Percentiles rank a stretch among this genome's conserved stretches.
Conservation (phyloP, 2,329 filamentous ascomycete species). For the Sporothrix mexicana region DNA sequence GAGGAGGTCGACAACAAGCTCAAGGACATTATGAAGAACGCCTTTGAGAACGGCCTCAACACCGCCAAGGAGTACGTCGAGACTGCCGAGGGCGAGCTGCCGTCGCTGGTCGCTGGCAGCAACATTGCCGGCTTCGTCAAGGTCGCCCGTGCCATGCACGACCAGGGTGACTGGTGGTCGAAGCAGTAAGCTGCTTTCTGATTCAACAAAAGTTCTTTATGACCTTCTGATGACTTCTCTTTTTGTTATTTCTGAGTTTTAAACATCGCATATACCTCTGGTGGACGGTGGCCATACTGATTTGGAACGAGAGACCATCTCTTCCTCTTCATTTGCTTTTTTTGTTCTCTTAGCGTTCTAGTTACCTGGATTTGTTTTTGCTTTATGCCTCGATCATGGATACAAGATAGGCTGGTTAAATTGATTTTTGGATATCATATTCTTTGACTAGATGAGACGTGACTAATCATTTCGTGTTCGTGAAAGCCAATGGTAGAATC, state of each 20-base stretch:
- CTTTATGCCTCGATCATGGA: constrained; percentile 19
- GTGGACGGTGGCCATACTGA: constrained; percentile 12
- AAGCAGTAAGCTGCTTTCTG: constrained; percentile 36
- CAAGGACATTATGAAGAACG: constrained; percentile 92
- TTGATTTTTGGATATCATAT: constrained; percentile 24
- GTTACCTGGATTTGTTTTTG: constrained; percentile 15
- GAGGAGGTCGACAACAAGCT: constrained; percentile 92
- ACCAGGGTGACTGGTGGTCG: constrained; percentile 92
- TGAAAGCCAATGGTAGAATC: not conserved
- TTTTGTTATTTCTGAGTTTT: not conserved
- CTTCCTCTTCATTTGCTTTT: constrained; percentile 16
- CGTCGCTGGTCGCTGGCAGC: constrained; percentile 87
- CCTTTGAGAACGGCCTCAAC: constrained; percentile 86
- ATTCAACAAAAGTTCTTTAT: not conserved
- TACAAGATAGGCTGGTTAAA: constrained; percentile 25
- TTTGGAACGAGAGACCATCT: not conserved
- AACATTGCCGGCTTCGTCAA: constrained; percentile 99
- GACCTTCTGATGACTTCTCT: constrained; percentile 18
- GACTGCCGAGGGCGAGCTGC: constrained; percentile 79
- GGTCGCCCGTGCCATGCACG: constrained; percentile 91
- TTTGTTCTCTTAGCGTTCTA: constrained; percentile 25
- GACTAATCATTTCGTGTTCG: not conserved
- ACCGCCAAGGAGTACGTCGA: constrained; percentile 90
- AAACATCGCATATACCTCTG: constrained; percentile 16
- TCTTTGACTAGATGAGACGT: not conserved